A percentile compares a stretch with the other conserved stretches of the same genome.
phyloP scores from a whole-genome alignment of 306 rosid species.

The Sechiopsis laciniata region DNA sequence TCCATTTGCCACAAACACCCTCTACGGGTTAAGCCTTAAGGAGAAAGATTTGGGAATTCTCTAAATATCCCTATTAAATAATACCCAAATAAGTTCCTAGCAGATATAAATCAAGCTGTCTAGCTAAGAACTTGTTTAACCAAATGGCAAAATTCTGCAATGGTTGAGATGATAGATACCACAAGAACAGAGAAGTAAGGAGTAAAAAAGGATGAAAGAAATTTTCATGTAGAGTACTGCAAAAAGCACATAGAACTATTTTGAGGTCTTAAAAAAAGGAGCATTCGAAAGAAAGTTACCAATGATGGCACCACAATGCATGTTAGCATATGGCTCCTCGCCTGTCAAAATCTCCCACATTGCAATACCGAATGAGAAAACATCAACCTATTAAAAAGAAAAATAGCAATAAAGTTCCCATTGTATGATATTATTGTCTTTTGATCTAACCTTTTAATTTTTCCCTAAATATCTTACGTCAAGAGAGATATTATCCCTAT shows the following conservation, averaged over 20 bases:
- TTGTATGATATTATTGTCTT: no score
- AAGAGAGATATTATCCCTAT: no score
- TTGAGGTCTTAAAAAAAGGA: background rate
- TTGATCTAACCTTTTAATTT: no score
- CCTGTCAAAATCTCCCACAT: conserved; percentile 97
- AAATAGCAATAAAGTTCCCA: background rate
- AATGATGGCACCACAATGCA: conserved; percentile 96
- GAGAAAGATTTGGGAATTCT: no score
- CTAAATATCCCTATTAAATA: no score
- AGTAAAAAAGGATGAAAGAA: background rate
- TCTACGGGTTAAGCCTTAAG: no score
- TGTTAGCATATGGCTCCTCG: conserved; percentile 85
- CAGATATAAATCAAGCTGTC: background rate
- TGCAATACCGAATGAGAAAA: conserved; percentile 82
- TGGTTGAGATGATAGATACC: background rate
- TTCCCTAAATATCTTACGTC: background rate
- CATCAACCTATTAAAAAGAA: conserved; percentile 54
- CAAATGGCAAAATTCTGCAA: background rate
- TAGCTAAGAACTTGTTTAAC: conserved; percentile 7
- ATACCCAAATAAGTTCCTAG: no score
- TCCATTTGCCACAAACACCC: no score
- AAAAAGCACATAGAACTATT: background rate
- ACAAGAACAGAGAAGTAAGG: background rate
- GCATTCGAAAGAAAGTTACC: conserved; percentile 28
- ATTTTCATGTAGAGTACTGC: background rate